phyloP scores from a whole-genome alignment of 108 stramenopile genomes.

The Cyclotella cryptica region DNA sequence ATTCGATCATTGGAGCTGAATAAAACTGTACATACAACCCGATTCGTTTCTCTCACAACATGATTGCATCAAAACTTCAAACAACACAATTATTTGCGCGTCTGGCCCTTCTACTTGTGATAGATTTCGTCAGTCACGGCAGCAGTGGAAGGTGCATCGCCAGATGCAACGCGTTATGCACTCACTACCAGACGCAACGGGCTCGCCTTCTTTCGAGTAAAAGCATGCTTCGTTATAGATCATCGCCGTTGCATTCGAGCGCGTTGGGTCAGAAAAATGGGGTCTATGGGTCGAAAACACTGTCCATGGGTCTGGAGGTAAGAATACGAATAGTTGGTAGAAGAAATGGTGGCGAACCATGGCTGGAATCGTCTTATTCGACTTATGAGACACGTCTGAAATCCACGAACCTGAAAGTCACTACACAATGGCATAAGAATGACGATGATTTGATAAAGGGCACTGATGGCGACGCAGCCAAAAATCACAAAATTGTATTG shows the following conservation, averaged over 20 bases:
- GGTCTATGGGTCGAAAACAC: background rate
- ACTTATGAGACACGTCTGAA: slow-evolving; percentile 77
- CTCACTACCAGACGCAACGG: background rate
- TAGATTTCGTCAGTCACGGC: background rate
- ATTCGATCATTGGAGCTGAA: too few relatives aligned
- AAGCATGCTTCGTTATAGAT: background rate
- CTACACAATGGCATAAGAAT: slow-evolving; percentile 92
- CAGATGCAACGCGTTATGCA: background rate
- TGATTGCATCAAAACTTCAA: too few relatives aligned
- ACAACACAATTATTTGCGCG: background rate
- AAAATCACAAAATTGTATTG: slow-evolving; percentile 74
- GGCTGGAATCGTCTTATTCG: slow-evolving; percentile 78
- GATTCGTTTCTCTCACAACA: too few relatives aligned
- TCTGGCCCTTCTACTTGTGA: background rate
- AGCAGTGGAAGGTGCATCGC: background rate
- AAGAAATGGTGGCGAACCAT: slow-evolving; percentile 68
- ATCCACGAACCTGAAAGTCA: slow-evolving; percentile 65
- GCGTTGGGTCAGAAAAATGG: background rate
- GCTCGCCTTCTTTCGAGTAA: background rate
- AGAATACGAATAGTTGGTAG: slow-evolving; percentile 87
- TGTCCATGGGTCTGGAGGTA: slow-evolving; percentile 69
- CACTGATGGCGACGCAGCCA: slow-evolving; percentile 58
- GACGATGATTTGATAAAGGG: slow-evolving; percentile 83
- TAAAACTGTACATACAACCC: too few relatives aligned
- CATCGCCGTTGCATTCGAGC: background rate